A percentile compares a stretch with the other conserved stretches of the same genome.
Evolutionary conservation across 306 rosid species (phyloP).

Genomic region (Glycine latifolia): DNA sequence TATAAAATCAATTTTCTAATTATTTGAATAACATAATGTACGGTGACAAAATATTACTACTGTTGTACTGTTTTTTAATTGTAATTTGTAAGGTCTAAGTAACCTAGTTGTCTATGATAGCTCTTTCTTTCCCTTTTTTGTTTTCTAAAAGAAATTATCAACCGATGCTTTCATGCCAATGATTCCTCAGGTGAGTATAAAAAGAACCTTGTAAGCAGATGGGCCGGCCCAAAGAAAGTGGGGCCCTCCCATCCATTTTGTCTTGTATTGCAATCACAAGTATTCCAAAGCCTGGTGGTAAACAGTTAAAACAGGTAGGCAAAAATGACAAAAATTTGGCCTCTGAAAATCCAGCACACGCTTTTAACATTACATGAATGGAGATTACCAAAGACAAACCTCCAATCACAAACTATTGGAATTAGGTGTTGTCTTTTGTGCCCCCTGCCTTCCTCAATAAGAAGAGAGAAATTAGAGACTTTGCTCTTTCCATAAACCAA

Average conservation of each 20-base stretch:
- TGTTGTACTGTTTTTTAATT: background rate
- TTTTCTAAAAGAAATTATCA: background rate
- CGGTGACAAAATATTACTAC: background rate
- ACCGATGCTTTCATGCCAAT: constrained; percentile 1
- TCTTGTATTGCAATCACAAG: constrained; percentile 30
- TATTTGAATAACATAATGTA: background rate
- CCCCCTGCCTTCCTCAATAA: constrained; percentile 46
- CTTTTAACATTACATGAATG: constrained; percentile 14
- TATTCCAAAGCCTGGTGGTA: constrained; percentile 28
- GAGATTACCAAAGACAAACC: constrained; percentile 51
- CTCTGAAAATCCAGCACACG: constrained; percentile 65
- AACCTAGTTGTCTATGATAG: background rate
- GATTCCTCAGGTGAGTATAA: background rate
- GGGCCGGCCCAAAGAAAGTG: constrained; percentile 79
- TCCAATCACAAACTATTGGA: constrained; percentile 52
- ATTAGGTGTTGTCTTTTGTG: constrained; percentile 48
- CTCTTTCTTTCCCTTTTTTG: background rate
- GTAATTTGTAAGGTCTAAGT: background rate
- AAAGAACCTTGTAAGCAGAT: constrained; percentile 51
- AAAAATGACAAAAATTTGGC: constrained; percentile 53
- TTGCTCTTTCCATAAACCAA: constrained; percentile 56
- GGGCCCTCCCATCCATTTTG: constrained; percentile 43
- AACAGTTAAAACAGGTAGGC: constrained; percentile 49
- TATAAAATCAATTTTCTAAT: background rate
- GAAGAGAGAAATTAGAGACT: constrained; percentile 50